Conservation (phyloP, 768 basidiomycete genomes). For the Chalciporus piperatus region DNA sequence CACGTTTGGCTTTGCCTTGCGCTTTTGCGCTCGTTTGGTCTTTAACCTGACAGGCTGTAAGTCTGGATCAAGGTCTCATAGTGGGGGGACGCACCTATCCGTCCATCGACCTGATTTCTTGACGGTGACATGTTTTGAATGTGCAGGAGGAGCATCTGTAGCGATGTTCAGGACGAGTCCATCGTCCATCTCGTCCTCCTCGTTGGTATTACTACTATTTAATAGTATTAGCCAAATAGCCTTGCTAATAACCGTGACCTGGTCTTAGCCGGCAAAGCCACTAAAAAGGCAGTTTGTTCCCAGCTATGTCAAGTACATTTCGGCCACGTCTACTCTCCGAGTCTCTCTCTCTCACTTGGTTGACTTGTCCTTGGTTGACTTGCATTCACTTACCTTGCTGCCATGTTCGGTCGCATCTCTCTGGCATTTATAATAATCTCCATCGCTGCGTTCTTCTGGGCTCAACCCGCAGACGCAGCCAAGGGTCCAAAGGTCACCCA, state of each 20-base stretch:
- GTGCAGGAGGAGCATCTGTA: constrained; percentile 31
- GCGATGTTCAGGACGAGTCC: constrained; percentile 74
- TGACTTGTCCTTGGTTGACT: background rate
- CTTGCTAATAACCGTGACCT: too few species aligned
- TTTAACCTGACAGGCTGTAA: constrained; percentile 51
- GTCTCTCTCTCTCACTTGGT: constrained; percentile 15
- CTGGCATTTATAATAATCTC: constrained; percentile 61
- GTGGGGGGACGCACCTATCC: constrained; percentile 52
- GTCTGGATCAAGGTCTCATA: background rate
- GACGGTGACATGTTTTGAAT: constrained; percentile 25
- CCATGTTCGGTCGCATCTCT: constrained; percentile 60
- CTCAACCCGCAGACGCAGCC: constrained; percentile 70
- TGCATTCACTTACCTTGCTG: constrained; percentile 2
- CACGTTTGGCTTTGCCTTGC: constrained; percentile 42
- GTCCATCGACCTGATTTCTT: constrained; percentile 75
- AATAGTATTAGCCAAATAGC: too few species aligned
- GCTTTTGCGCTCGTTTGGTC: constrained; percentile 67
- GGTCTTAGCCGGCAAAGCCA: too few species aligned
- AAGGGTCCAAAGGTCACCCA: constrained; percentile 89
- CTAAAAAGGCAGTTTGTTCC: constrained; percentile 24
- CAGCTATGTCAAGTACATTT: constrained; percentile 9
- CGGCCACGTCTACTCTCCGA: constrained; percentile 25
- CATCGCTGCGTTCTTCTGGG: constrained; percentile 67
- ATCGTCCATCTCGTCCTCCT: constrained; percentile 53
- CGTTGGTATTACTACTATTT: too few species aligned